Base-by-base conservation (phyloP, 1,139 yeast species). In the Yamadazyma mexicana region DNA sequence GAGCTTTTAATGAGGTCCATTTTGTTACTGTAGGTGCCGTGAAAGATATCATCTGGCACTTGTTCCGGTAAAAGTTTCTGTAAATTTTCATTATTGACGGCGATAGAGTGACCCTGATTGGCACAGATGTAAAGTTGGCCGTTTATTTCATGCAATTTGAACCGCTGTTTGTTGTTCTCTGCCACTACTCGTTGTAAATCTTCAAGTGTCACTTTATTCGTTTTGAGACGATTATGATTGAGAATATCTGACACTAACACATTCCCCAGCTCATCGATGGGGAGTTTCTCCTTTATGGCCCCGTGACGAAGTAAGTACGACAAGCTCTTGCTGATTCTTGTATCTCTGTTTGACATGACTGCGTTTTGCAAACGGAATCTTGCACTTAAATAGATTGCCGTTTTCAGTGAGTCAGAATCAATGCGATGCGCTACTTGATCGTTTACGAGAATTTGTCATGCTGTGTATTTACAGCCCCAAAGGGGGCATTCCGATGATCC, bases 91-190 rank as follows among this genome's bases (percentile, higher is more conserved):
- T 73, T 72, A 12, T 46, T 48, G 0, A 84, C 73, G 1, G 63
- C 55, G 11, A 92, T 64, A 0, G 95, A 81, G 59, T 92, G 98
- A 7, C 98, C 98, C 59, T 92, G 98, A 40, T 83, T 83, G 2
- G 98, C 98, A 55, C 97, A 79, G 11, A 92, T 84, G 28, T 51
- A 61, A 16, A 39, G 17, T 37, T 42, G 51, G n/a, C 61, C 55
- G 25, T 56, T 64, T 5, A 43, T 42, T 3, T 46, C 55, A 15
- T 52, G 59, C 31, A 78, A 54, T 17, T 69, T 63, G 61, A 82
- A 92, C 43, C 98, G 62, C 51, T 82, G 72, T 61, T 92, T 92
- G 41, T 74, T 79, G 52, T 91, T 86, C 11, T 60, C 68, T 1
- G 58, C 70, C 1, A 89, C 96, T 1, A 89, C 74, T 24, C 79